Conservation (phyloP, 2,329 filamentous ascomycete species). For the Rhynchosporium graminicola region DNA sequence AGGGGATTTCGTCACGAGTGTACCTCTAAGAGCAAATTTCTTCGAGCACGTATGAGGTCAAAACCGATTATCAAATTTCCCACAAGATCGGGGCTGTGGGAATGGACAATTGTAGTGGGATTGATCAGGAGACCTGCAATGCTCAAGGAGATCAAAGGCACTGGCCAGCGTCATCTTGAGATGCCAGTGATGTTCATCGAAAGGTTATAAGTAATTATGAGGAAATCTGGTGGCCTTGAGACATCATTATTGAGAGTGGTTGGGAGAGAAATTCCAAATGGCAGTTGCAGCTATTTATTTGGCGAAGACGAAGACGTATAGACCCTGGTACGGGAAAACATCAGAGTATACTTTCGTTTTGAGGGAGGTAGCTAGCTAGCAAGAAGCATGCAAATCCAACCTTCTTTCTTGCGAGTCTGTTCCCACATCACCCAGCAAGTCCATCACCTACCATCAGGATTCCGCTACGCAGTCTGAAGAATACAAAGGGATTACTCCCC, state of each 20-base stretch:
- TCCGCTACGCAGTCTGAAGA: too few relatives aligned
- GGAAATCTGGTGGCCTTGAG: too few relatives aligned
- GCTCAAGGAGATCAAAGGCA: background rate
- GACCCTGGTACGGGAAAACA: too few relatives aligned
- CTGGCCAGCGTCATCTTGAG: too few relatives aligned
- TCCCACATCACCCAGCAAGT: background rate
- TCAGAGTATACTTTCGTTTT: background rate
- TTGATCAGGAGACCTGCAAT: background rate
- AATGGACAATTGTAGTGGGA: background rate
- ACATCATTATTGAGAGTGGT: too few relatives aligned
- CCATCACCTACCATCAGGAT: background rate
- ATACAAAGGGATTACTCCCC: background rate
- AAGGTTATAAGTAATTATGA: too few relatives aligned
- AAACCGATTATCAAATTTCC: background rate
- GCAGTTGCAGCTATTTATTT: too few relatives aligned
- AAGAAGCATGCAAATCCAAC: background rate
- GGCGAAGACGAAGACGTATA: too few relatives aligned
- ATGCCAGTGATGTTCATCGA: too few relatives aligned
- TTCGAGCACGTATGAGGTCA: background rate
- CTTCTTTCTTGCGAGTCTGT: background rate
- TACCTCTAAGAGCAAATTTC: conserved; percentile 43
- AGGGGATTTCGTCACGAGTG: conserved; percentile 64
- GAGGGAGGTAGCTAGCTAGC: background rate
- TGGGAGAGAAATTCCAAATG: background rate
- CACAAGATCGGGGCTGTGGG: background rate